Evolutionary conservation across 2,329 filamentous ascomycete species (phyloP).

Genomic region (Coniochaeta prunicola): DNA sequence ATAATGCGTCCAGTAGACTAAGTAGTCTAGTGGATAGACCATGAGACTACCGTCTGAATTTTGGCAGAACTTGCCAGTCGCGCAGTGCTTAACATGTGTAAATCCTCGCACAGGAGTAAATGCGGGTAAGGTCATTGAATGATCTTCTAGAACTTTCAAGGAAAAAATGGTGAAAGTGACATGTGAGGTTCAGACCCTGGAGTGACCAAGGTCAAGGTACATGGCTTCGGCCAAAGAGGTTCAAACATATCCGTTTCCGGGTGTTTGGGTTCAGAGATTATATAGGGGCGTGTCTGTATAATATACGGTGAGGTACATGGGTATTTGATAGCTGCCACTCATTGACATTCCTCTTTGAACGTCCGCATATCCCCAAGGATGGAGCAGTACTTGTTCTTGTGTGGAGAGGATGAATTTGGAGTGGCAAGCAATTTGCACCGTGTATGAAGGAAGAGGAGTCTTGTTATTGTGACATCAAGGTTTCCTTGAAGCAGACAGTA

Average conservation of each 20-base stretch:
- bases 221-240: neutral
- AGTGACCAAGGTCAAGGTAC: neutral
- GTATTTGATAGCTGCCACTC: neutral
- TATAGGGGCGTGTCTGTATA: neutral
- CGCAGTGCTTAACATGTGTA: no score
- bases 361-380: neutral
- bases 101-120: no score
- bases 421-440: neutral
- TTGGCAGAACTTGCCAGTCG: no score
- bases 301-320: neutral
- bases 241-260: neutral
- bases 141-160: neutral
- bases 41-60: no score
- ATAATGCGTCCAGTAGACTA: no score
- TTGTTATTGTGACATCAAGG: neutral
- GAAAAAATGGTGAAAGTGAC: neutral
- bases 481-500: neutral
- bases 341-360: neutral
- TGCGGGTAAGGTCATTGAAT: neutral
- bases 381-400: neutral
- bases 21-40: no score
- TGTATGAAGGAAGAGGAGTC: neutral
- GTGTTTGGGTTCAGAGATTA: neutral
- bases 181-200: neutral
- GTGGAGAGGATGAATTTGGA: neutral